Percentiles rank a stretch among this genome's conserved stretches.
These are phyloP conservation scores for Sequoia sempervirens DNA, from an alignment of 75 land plant genomes.

Conservation along the genomic window DNA sequence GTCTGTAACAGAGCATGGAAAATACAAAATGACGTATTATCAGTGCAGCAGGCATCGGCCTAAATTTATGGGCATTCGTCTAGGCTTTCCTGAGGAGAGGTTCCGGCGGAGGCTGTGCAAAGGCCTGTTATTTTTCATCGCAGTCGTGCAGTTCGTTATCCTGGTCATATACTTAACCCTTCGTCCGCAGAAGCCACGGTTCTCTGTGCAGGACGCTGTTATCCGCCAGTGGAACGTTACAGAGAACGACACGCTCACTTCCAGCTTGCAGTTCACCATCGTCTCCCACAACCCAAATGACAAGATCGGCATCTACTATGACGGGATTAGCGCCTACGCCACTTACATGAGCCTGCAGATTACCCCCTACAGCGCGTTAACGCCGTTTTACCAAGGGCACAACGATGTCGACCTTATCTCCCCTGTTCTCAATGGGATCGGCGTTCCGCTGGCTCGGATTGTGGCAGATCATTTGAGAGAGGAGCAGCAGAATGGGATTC, in stretches of 20 bases:
- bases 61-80: no score
- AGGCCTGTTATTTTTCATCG: constrained; percentile 18
- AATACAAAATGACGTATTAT: no score
- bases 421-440: constrained; percentile 17
- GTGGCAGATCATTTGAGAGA: constrained; percentile 32
- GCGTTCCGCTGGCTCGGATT: constrained; percentile 29
- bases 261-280: constrained; percentile 44
- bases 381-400: constrained; percentile 53
- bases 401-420: constrained; percentile 29
- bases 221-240: constrained; percentile 41
- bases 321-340: constrained; percentile 32
- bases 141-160: constrained; percentile 11
- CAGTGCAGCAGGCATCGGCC: no score
- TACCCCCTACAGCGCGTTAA: constrained; percentile 19
- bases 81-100: no score
- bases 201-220: constrained; percentile 31
- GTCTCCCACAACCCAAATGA: constrained; percentile 61
- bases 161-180: constrained; percentile 46
- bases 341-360: constrained; percentile 54
- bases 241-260: constrained; percentile 16
- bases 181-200: constrained; percentile 55
- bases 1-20: no score
- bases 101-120: constrained; percentile 19
- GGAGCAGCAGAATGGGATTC: constrained; percentile 21
- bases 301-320: constrained; percentile 49